Evolutionary conservation across 2,329 filamentous ascomycete species (phyloP), one percentile per base, ranked within the genome.

Genomic region (Fusarium musae): DNA sequence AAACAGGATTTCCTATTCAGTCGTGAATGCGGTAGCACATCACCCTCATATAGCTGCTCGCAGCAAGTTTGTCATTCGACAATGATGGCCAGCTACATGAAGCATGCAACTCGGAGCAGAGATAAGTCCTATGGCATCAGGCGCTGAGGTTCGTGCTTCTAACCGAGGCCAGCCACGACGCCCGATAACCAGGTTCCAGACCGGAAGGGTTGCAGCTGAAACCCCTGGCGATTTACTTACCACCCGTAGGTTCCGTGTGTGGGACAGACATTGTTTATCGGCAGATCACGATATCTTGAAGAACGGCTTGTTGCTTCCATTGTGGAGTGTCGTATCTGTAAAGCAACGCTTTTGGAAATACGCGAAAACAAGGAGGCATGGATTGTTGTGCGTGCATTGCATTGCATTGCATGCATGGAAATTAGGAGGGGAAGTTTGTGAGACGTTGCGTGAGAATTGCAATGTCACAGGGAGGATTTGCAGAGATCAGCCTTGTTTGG

Each of bases 171-270:
- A 50, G 47, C 15, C 59, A 54, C 17, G 59, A 63, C 42, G 64
- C 69, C 19, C 52, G 70, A 19, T 36, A 70, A 15, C 42, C 72
- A 28, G 54, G 64, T 6, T 23, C 52, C 23, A 53, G 21, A 7
- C 63, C 52, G 37, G 60, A 67, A 11, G 57, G 66, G 17, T 34
- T 75, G 15, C 37, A 66, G 36, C 63, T 71, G n/a, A 40, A 71
- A 28, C 70, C 73, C 28, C 52, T 75, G 9, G 66, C 54, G 13
- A 65, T 77, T 63, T 42, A 50, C 28, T 36, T 75, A 39, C 72
- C 73, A n/a, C 60, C 65, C 30, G 62, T 49, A 26, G 63, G 52
- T 52, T 52, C 47, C 15, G 52, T 52, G 19, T 9, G 57, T 71
- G 21, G 66, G 69, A 43, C 37, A 49, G 69, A 32, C 32, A 52